A percentile compares a stretch with the other conserved stretches of the same genome.
phyloP scores from a whole-genome alignment of 176 grass and related monocot genomes.

The Urochloa ruziziensis region DNA sequence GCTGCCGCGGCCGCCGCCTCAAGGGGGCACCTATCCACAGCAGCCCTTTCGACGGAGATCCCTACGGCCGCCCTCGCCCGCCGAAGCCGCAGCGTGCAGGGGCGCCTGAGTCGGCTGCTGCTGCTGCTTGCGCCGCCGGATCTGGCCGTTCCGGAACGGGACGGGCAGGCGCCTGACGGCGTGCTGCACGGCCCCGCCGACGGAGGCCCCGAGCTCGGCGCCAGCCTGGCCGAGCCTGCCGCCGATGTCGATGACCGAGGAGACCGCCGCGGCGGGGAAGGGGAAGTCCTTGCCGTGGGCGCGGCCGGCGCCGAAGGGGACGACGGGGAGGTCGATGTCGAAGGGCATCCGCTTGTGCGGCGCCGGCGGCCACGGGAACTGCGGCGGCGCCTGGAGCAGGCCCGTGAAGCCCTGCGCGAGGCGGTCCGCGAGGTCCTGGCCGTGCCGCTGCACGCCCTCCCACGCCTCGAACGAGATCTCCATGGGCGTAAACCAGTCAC shows the following conservation, averaged over 20 bases:
- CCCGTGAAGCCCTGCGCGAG: conserved; percentile 89
- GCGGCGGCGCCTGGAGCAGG: conserved; percentile 78
- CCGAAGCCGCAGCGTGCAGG: background rate
- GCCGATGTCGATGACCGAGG: conserved; percentile 85
- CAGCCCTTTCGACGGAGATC: conserved; percentile 25
- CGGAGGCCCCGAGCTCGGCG: conserved; percentile 69
- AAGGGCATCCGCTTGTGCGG: conserved; percentile 58
- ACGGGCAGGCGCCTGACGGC: conserved; percentile 70
- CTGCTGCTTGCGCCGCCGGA: background rate
- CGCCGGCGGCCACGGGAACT: conserved; percentile 62
- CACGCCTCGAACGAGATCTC: conserved; percentile 95
- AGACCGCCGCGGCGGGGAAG: conserved; percentile 51
- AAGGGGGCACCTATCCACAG: conserved; percentile 42
- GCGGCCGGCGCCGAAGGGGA: conserved; percentile 17
- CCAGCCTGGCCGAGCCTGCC: conserved; percentile 86
- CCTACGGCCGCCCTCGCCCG: background rate
- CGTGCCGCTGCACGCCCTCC: conserved; percentile 98
- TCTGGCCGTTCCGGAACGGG: conserved; percentile 66
- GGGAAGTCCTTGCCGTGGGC: conserved; percentile 20
- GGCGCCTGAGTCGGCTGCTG: background rate
- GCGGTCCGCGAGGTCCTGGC: conserved; percentile 89
- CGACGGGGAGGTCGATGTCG: conserved; percentile 51
- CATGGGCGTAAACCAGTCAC: conserved; percentile 13
- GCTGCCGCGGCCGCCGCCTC: conserved; percentile 39
- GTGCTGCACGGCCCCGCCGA: conserved; percentile 91